phyloP scores from a whole-genome alignment of 371 early-diverging fungal species.

The Rhizopus arrhizus region DNA sequence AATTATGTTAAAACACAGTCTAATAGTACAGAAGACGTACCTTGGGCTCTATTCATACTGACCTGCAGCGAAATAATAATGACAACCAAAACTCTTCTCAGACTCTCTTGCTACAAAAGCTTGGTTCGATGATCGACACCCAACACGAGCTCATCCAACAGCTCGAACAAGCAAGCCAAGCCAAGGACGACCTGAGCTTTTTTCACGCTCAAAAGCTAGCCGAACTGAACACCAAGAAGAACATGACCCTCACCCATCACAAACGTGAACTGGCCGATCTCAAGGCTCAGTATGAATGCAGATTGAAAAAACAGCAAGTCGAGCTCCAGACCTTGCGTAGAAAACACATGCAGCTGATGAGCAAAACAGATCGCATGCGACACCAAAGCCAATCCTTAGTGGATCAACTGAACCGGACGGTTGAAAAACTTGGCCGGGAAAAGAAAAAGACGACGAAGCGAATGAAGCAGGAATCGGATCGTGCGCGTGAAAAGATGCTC shows the following conservation, averaged over 20 bases:
- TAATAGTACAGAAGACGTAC: conserved; percentile 21
- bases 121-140: conserved; percentile 15
- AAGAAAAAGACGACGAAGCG: conserved; percentile 74
- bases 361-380: conserved; percentile 47
- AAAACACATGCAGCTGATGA: conserved; percentile 56
- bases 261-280: conserved; percentile 30
- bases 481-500: conserved; percentile 60
- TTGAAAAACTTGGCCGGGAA: conserved; percentile 66
- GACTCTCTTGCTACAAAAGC: conserved; percentile 8
- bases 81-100: conserved; percentile 8
- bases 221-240: conserved; percentile 25
- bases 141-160: conserved; percentile 50
- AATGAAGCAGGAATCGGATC: conserved; percentile 70
- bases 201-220: conserved; percentile 45
- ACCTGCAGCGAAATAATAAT: conserved; percentile 4
- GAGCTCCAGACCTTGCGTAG: conserved; percentile 62
- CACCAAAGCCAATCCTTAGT: conserved; percentile 49
- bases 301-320: conserved; percentile 62
- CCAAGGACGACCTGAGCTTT: conserved; percentile 55
- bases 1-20: background rate
- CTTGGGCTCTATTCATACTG: conserved; percentile 10
- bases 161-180: conserved; percentile 52
- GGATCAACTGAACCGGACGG: conserved; percentile 43
- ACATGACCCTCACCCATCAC: conserved; percentile 12
- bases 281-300: conserved; percentile 58